Evolutionary conservation across 2,329 filamentous ascomycete species (phyloP), one percentile per base, ranked within the genome.

Genomic region (Daldinia eschscholtzii): DNA sequence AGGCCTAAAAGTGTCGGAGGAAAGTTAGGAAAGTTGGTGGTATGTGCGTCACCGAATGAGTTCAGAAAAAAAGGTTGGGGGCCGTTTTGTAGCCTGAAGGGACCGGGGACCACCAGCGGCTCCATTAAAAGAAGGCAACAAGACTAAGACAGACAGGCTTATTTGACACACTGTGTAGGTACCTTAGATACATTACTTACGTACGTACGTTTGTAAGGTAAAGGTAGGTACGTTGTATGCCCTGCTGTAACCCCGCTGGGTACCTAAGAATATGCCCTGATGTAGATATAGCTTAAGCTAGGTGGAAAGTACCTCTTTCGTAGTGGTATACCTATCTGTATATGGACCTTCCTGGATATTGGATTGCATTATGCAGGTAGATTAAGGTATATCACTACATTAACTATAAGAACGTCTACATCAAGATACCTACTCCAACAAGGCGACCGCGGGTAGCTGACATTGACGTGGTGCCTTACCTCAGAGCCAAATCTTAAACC

Each of bases 11-110:
- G 1, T 23, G 23, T 52, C 37, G 39, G 23, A 23, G 20, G 20
- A 23, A 23, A 23, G 20, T 23, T 23, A 23, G 39, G 42, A 52
- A 41, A 41, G 26, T 7, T 53, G 9, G 57, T 71, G 69, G 66
- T 41, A 64, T 18, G 69, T 71, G 69, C 66, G 57, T 71, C 69
- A 71, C 69, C 69, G 69, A 71, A 65, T n/a, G 2, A 6, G 28
- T 37, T 9, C n/a, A 23, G 20, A 37, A 30, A 33, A 33, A 41
- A 33, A 35, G 28, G 12, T 67, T 65, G 64, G 64, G 64, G 64
- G 64, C 64, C 13, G 12, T 13, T 13, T 39, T 39, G 10, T 28
- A 20, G 12, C 44, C 12, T 18, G 44, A 50, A 50, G 26, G 12
- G 44, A 28, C 20, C 20, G 20, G 30, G 50, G 15, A 33, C 30